These are phyloP conservation scores for Cladophialophora carrionii DNA, from an alignment of 2,329 filamentous ascomycete genomes.

Conservation along the genomic window DNA sequence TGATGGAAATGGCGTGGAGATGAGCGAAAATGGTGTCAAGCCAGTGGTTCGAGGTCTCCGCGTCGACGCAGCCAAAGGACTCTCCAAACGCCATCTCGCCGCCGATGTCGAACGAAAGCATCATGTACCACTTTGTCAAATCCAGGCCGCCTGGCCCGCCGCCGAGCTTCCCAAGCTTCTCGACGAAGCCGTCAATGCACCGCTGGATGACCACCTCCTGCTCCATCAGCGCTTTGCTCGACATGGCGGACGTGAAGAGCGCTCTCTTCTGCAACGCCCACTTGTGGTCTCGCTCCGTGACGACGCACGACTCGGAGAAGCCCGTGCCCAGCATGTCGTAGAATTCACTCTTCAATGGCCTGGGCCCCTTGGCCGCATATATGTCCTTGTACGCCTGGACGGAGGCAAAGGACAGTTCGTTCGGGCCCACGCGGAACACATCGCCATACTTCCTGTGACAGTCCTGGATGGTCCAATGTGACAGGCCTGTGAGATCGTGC, in stretches of 20 bases:
- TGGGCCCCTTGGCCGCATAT: not conserved
- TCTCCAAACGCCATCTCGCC: conserved; percentile 43
- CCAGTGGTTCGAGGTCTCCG: not conserved
- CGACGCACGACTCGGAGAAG: conserved; percentile 42
- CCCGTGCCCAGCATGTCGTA: conserved; percentile 37
- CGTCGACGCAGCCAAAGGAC: conserved; percentile 41
- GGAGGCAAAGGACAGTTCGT: not conserved
- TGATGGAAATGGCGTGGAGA: not conserved
- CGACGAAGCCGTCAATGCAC: conserved; percentile 25
- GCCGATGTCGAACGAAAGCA: conserved; percentile 42
- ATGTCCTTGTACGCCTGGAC: conserved; percentile 23
- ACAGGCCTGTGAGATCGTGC: not conserved
- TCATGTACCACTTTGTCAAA: not conserved
- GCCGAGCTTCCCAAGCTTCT: conserved; percentile 20
- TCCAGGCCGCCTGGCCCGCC: not conserved
- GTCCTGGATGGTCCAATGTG: not conserved
- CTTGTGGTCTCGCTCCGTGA: conserved; percentile 32
- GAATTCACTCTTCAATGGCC: not conserved
- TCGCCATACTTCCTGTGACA: conserved; percentile 5
- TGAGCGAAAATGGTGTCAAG: not conserved
- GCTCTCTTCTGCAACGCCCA: not conserved
- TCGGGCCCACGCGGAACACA: not conserved
- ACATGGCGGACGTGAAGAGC: conserved; percentile 37
- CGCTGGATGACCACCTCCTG: conserved; percentile 41
- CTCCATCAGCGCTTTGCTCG: conserved; percentile 41